Conservation (phyloP, 805 yeast species). For the Teunomyces tritomae region DNA sequence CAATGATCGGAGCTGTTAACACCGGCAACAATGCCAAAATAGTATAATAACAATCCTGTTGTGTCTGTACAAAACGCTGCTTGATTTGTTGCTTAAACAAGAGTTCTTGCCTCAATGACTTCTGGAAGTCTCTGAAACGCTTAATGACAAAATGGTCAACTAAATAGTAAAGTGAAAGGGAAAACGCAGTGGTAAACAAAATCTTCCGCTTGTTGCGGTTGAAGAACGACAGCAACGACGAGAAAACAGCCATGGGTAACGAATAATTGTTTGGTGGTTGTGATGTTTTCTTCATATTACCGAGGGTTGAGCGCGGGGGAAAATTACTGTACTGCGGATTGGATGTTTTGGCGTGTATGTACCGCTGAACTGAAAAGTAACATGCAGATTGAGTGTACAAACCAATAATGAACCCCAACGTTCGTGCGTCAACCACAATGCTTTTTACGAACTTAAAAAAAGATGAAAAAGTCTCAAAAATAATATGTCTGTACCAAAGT, state of each 20-base stretch:
- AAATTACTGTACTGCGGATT: neutral
- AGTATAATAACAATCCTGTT: constrained; percentile 83
- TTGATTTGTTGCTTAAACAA: constrained; percentile 54
- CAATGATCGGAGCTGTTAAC: constrained; percentile 60
- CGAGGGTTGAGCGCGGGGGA: constrained; percentile 1
- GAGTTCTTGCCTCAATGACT: constrained; percentile 38
- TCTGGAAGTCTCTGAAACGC: constrained; percentile 39
- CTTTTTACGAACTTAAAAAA: neutral
- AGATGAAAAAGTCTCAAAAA: too few species aligned
- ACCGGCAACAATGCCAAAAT: constrained; percentile 80
- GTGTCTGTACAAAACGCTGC: constrained; percentile 86
- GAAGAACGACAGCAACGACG: constrained; percentile 39
- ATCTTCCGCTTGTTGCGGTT: constrained; percentile 39
- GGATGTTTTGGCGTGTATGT: neutral
- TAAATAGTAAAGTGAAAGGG: constrained; percentile 35
- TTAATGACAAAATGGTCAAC: constrained; percentile 38
- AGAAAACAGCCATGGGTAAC: constrained; percentile 36
- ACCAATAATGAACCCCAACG: neutral
- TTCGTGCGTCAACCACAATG: neutral
- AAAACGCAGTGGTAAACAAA: constrained; percentile 29
- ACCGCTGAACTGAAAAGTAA: too few species aligned
- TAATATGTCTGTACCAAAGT: neutral
- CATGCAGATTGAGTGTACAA: neutral
- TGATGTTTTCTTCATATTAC: neutral
- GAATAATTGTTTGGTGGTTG: neutral